Conservation (phyloP, 2,329 filamentous ascomycete genomes). For the Neonectria coccinea region DNA sequence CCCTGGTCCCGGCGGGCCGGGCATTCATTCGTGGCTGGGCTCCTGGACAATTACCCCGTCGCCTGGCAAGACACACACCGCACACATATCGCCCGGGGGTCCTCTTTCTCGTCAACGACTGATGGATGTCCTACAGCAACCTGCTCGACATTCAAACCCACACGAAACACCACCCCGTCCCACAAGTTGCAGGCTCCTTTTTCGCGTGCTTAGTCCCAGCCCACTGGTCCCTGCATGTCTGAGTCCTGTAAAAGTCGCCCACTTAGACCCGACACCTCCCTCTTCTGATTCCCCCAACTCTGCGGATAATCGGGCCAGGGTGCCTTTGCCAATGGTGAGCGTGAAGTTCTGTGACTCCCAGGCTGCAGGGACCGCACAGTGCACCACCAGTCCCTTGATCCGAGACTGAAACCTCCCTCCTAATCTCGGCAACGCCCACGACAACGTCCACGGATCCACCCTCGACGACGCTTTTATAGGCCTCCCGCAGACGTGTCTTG, state of each 20-base stretch:
- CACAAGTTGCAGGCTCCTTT: neutral
- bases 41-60: conserved; percentile 13
- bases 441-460: conserved; percentile 3
- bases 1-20: neutral
- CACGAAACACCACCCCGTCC: conserved; percentile 17
- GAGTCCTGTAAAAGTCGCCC: neutral
- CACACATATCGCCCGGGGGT: conserved; percentile 4
- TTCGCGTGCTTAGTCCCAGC: conserved; percentile 1
- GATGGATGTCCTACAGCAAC: neutral
- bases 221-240: conserved; percentile 27
- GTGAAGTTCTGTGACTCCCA: neutral
- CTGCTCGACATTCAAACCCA: conserved; percentile 12
- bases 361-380: neutral
- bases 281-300: neutral
- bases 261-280: neutral
- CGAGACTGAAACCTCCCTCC: neutral
- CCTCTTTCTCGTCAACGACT: neutral
- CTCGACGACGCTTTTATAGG: conserved; percentile 7
- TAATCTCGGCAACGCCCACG: conserved; percentile 25
- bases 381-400: neutral
- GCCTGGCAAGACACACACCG: conserved; percentile 12
- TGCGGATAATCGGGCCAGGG: neutral
- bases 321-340: neutral
- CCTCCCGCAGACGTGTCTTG: neutral
- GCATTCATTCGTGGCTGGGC: conserved; percentile 20